A percentile compares a stretch with the other conserved stretches of the same genome.
Conservation (phyloP, 257 asterid species). For the Ocimum tenuiflorum region DNA sequence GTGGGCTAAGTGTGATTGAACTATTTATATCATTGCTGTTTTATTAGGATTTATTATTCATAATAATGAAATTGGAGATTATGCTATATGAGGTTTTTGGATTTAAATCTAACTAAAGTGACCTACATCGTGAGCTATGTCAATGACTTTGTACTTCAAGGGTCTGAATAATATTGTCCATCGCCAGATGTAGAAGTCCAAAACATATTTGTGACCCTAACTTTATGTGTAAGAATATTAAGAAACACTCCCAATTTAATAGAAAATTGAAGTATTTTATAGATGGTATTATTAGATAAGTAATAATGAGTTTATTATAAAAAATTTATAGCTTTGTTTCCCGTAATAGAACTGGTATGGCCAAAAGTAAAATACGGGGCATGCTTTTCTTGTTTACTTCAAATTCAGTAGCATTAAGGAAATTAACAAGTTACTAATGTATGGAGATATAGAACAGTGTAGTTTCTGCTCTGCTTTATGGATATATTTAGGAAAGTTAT, state of each 20-base stretch:
- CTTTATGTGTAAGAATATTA: background rate
- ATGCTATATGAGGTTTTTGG: background rate
- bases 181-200: background rate
- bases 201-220: background rate
- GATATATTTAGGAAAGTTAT: background rate
- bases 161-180: background rate
- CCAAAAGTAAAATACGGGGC: background rate
- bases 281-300: background rate
- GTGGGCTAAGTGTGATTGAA: no score
- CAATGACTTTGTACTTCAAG: background rate
- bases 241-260: background rate
- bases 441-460: background rate
- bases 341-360: background rate
- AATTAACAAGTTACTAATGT: background rate
- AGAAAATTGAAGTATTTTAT: background rate
- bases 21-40: no score
- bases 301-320: background rate
- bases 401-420: background rate
- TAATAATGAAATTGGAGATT: background rate
- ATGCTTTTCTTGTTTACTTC: background rate
- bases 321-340: background rate
- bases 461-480: background rate
- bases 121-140: background rate
- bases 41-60: no score
- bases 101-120: background rate